phyloP scores from a whole-genome alignment of 2,329 filamentous ascomycete species.

The Exophiala calicioides region DNA sequence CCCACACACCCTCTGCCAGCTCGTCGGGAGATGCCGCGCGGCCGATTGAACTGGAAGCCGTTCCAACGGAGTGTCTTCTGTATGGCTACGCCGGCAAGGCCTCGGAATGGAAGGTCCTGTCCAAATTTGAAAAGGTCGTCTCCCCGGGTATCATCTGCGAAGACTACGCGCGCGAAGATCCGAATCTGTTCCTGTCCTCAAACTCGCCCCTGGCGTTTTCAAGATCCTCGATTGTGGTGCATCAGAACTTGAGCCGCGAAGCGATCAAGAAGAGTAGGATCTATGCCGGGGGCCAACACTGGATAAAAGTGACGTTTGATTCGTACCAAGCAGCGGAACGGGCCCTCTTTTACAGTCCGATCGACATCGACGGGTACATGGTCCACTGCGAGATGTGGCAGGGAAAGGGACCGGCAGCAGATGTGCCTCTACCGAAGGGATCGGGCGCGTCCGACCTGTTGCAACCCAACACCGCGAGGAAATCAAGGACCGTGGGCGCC shows the following conservation, averaged over 20 bases:
- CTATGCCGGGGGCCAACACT: conserved; percentile 82
- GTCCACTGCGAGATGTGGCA: conserved; percentile 72
- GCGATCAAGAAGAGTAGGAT: conserved; percentile 78
- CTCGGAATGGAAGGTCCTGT: conserved; percentile 77
- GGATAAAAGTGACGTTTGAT: conserved; percentile 86
- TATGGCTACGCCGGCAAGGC: conserved; percentile 76
- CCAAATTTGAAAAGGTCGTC: conserved; percentile 77
- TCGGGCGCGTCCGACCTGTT: conserved; percentile 11
- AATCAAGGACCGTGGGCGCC: conserved; percentile 33
- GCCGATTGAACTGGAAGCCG: conserved; percentile 41
- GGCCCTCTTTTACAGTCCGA: conserved; percentile 69
- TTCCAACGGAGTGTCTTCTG: conserved; percentile 76
- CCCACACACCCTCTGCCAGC: conserved; percentile 18
- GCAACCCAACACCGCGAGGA: conserved; percentile 10
- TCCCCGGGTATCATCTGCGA: conserved; percentile 74
- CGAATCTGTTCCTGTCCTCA: conserved; percentile 68
- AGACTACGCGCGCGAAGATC: conserved; percentile 87
- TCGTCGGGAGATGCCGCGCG: conserved; percentile 22
- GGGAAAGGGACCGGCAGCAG: conserved; percentile 63
- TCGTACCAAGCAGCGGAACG: conserved; percentile 69
- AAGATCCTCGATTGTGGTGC: conserved; percentile 56
- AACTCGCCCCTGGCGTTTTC: conserved; percentile 44
- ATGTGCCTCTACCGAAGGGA: conserved; percentile 62
- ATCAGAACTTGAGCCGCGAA: conserved; percentile 63
- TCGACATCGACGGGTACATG: conserved; percentile 68